Conservation (phyloP, 495 filamentous ascomycete genomes). For the Rhypophila decipiens region DNA sequence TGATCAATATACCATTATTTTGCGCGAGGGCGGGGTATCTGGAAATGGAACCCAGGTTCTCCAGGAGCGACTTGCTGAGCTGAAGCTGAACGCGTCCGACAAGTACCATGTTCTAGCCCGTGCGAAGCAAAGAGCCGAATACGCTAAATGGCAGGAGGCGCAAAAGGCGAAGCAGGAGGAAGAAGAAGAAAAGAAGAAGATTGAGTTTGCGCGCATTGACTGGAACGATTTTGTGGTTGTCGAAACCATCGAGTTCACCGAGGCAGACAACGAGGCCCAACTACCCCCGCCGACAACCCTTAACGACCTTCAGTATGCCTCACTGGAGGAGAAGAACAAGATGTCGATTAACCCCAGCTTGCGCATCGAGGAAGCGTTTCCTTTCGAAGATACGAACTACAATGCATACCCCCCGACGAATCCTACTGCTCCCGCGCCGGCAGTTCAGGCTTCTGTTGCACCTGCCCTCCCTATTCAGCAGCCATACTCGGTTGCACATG, state of each 20-base stretch:
- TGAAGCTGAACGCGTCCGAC: constrained; percentile 71
- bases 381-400: constrained; percentile 55
- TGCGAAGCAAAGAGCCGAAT: constrained; percentile 79
- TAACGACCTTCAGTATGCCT: constrained; percentile 85
- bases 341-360: constrained; percentile 74
- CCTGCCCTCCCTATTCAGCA: constrained; percentile 23
- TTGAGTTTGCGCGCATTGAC: constrained; percentile 87
- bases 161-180: constrained; percentile 89
- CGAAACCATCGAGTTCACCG: constrained; percentile 91
- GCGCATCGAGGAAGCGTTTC: constrained; percentile 94
- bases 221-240: constrained; percentile 98
- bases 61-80: constrained; percentile 61
- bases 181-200: constrained; percentile 73
- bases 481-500: constrained; percentile 18
- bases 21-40: constrained; percentile 63
- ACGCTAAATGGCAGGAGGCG: constrained; percentile 73
- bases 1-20: constrained; percentile 86
- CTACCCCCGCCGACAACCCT: constrained; percentile 85
- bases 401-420: constrained; percentile 27
- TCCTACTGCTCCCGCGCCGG: constrained; percentile 21
- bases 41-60: constrained; percentile 61
- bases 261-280: constrained; percentile 76
- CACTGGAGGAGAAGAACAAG: constrained; percentile 87
- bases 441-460: too few relatives aligned
- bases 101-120: constrained; percentile 73